Base-by-base conservation (phyloP, 305 asterid genomes). In the Ajuga reptans region DNA sequence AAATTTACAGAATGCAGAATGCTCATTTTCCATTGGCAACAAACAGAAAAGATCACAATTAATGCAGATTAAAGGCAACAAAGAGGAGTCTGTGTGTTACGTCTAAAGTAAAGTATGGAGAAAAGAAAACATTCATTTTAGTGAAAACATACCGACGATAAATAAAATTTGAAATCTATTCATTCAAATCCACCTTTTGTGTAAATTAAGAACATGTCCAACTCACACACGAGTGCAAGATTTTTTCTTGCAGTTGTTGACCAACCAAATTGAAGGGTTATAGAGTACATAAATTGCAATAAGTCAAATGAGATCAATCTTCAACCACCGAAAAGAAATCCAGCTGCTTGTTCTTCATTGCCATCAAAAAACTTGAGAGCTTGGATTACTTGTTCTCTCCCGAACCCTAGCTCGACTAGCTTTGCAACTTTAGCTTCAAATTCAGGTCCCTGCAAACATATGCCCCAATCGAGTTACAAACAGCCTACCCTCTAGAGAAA, bases 261-360 rank as follows among this genome's bases (percentile, higher is more conserved):
- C 60, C 72, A 63, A 70, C 60, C 76, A 61, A 61, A 66, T 65
- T 17, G 61, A 63, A 43, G 3, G 14, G 31, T 39, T 64, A 21
- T 62, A 58, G 70, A 46, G 80, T 76, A 52, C 71, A 68, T 46
- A 65, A 66, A 54, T 65, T 18, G 62, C 66, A 45, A 56, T 42
- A 59, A 65, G 45, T 31, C 9, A 15, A 17, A 18, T n/a, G 12
- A 64, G 14, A 27, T 15, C 36, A 27, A 10, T 16, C 49, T 54
- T 90, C 86, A 90, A 71, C 96, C 95, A 27, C 96, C 99, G 45
- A 93, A 93, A 57, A 93, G 93, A 79, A 83, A 93, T 50, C 89
- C 89, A 12, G 97, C 97, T 2, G 99, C 99, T 75, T 87, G 96
- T 61, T 93, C 97, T 80, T 93, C 99, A 29, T 87, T 93, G 55